phyloP scores from a whole-genome alignment of 2,329 filamentous ascomycete species.

The Mycosphaerelloides madeirae region DNA sequence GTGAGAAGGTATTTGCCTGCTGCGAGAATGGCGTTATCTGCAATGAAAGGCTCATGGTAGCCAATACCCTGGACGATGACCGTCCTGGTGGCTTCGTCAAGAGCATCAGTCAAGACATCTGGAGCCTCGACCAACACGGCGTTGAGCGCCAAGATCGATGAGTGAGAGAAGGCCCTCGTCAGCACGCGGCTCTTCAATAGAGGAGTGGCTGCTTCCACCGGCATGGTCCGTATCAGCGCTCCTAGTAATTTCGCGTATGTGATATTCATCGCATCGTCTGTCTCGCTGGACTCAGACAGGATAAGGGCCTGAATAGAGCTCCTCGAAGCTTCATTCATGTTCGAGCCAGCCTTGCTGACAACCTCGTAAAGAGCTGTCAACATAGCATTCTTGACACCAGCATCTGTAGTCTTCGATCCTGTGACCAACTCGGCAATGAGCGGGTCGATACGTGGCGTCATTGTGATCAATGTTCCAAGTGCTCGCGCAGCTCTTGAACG shows the following conservation, averaged over 20 bases:
- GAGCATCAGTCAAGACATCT: slow-evolving; percentile 60
- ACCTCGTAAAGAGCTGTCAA: slow-evolving; percentile 95
- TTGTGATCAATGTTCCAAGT: slow-evolving; percentile 87
- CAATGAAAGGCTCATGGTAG: slow-evolving; percentile 61
- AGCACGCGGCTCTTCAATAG: slow-evolving; percentile 72
- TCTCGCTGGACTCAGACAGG: slow-evolving; percentile 73
- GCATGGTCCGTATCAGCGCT: slow-evolving; percentile 81
- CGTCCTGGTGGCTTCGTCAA: slow-evolving; percentile 70
- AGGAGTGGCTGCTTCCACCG: slow-evolving; percentile 60
- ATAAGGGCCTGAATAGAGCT: slow-evolving; percentile 83
- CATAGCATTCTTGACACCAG: slow-evolving; percentile 91
- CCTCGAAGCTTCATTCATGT: slow-evolving; percentile 89
- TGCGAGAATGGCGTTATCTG: slow-evolving; percentile 83
- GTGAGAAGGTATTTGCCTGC: slow-evolving; percentile 84
- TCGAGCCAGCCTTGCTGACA: slow-evolving; percentile 85
- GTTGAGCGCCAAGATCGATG: slow-evolving; percentile 82
- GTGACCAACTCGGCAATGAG: slow-evolving; percentile 88
- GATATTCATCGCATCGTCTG: slow-evolving; percentile 69
- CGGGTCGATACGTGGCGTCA: slow-evolving; percentile 92
- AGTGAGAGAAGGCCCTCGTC: slow-evolving; percentile 66
- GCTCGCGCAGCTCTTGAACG: slow-evolving; percentile 88
- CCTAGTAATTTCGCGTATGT: slow-evolving; percentile 88
- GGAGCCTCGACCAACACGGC: slow-evolving; percentile 80
- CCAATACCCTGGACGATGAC: slow-evolving; percentile 74
- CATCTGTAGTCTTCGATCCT: slow-evolving; percentile 85